phyloP scores from a whole-genome alignment of 257 asterid species.

The Jacaranda copaia region DNA sequence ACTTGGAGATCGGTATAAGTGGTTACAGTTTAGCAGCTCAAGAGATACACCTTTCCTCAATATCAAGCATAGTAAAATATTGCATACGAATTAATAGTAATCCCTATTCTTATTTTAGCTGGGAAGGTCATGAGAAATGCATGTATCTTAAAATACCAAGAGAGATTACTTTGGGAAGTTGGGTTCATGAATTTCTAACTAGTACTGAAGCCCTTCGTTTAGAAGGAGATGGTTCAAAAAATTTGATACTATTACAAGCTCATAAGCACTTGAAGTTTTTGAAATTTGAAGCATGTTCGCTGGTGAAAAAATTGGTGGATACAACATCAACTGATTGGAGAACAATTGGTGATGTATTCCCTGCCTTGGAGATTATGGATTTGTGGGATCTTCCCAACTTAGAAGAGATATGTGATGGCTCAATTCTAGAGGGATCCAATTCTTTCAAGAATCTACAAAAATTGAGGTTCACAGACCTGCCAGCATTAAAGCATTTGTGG shows the following conservation, averaged over 20 bases:
- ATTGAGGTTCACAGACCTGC: no score
- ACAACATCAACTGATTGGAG: background rate
- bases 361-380: no score
- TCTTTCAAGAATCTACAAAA: background rate
- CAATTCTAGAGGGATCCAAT: background rate
- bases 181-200: background rate
- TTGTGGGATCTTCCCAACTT: background rate
- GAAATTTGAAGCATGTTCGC: background rate
- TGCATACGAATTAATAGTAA: no score
- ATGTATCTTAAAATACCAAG: background rate
- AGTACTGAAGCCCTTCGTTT: background rate
- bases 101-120: background rate
- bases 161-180: background rate
- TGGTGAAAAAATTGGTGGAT: constrained; percentile 5
- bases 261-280: background rate
- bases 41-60: no score
- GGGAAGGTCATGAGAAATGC: background rate
- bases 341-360: no score
- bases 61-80: no score
- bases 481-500: no score
- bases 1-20: no score
- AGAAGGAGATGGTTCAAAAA: background rate
- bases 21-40: no score
- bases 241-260: background rate
- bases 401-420: constrained; percentile 2